Evolutionary conservation across 768 basidiomycete species (phyloP), one percentile per base, ranked within the genome.

Genomic region (Sutorius australiensis): DNA sequence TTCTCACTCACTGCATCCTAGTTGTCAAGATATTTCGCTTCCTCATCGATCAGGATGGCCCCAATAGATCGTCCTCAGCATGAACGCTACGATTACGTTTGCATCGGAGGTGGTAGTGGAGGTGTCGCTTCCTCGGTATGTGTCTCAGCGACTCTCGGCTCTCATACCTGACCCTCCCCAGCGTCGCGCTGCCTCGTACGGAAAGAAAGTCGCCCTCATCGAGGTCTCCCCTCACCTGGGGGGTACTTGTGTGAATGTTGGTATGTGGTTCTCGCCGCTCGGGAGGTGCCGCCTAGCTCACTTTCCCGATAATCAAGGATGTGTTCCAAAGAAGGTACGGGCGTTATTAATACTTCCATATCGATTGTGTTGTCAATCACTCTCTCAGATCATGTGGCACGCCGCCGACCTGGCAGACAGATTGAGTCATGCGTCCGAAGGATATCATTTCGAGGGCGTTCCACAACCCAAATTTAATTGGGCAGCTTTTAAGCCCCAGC

Each of bases 241-340:
- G 32, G 97, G 95, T 47, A 98, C 95, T 34, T 99, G 97, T 67
- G 97, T 99, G 54, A 98, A 98, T 70, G 95, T 99, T 54, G 95
- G 93, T 89, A 61, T 59, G 89, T 77, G 33, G 28, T 39, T 10
- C 24, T 4, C 31, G 6, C 37, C 37, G 11, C 34, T 45, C 48
- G 42, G 31, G 16, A 32, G 38, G 12, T n/a, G 2, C 37, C 14
- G 16, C 34, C 17, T 31, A 51, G 44, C 54, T 57, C n/a, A 62
- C 13, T 11, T 51, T 30, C 8, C n/a, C 32, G 38, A 49, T 46
- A 41, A 60, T 54, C 7, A 58, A 90, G 92, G 93, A 63, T 98
- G 95, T 74, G 93, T 99, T 6, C 97, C 97, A 14, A 99, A 99
- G 75, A 99, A 97, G 78, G 92, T 84, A 46, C 61, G 17, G 45